phyloP scores from a whole-genome alignment of 805 yeast genomes.

The Myxozyma geophila region DNA sequence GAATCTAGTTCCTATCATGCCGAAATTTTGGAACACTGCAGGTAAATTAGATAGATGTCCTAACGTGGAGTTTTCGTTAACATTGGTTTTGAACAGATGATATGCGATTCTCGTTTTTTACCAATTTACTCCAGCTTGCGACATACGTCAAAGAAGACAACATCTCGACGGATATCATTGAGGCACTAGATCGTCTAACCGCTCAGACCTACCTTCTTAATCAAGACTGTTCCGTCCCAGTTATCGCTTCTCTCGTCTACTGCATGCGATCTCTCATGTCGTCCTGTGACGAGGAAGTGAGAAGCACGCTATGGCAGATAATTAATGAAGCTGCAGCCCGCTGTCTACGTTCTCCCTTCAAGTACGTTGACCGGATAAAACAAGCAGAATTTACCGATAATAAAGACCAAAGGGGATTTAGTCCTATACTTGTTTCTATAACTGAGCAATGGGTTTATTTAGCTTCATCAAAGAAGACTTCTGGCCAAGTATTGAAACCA shows the following conservation, averaged over 20 bases:
- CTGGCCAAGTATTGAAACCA: slow-evolving; percentile 45
- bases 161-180: slow-evolving; percentile 52
- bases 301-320: slow-evolving; percentile 59
- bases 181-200: slow-evolving; percentile 56
- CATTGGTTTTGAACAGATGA: slow-evolving; percentile 1
- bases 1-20: slow-evolving; percentile 55
- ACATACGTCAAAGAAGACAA: slow-evolving; percentile 1
- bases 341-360: slow-evolving; percentile 75
- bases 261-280: not conserved
- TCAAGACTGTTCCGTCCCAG: slow-evolving; percentile 58
- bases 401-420: slow-evolving; percentile 41
- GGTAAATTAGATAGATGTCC: slow-evolving; percentile 36
- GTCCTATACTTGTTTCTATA: slow-evolving; percentile 62
- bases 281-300: slow-evolving; percentile 17
- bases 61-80: not conserved
- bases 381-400: not conserved
- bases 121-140: slow-evolving; percentile 57
- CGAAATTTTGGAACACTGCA: slow-evolving; percentile 79
- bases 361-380: slow-evolving; percentile 68
- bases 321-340: slow-evolving; percentile 79
- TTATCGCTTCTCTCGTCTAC: slow-evolving; percentile 30
- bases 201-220: slow-evolving; percentile 59
- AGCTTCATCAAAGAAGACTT: slow-evolving; percentile 31
- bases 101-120: slow-evolving; percentile 64
- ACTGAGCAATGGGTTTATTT: slow-evolving; percentile 72